Base-by-base conservation (phyloP, 257 asterid species). In the Gardenia jasminoides region DNA sequence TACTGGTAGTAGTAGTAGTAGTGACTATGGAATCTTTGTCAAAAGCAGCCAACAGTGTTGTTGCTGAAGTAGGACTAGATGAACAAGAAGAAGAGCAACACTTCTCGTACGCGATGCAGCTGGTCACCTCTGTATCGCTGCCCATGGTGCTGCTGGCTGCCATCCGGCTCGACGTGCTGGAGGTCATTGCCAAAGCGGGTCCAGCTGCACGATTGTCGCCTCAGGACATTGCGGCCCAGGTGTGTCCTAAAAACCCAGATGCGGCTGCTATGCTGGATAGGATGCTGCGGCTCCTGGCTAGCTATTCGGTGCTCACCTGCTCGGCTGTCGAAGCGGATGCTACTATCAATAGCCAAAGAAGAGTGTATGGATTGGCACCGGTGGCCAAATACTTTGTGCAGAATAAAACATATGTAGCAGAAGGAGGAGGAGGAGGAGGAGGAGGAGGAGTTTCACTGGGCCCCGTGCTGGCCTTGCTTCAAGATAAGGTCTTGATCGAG, bases 271-370 rank as follows among this genome's bases (percentile, higher is more conserved):
- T 80, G 84, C 74, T 85, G 4, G 91, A 85, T 54, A 47, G 83
- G 59, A 83, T 87, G 89, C 82, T 87, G 22, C 80, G 85, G 9
- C 75, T 85, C 24, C 80, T 87, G 43, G 86, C 89, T 39, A 67
- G 81, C 48, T 39, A 78, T 59, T 83, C 89, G 13, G 44, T 36
- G 41, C 41, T 36, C 41, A 36, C 41, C 41, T 36, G 41, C 41
- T 36, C 41, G 2, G 41, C 4, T 85, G 28, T 84, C 83, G 33
- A 77, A 83, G 48, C 81, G 80, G 41, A 36, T 36, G 41, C 41
- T 73, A 3, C 16, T 48, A 16, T 48, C 0, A 8, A 10, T 12
- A 48, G 56, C 56, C 56, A 48, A 48, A 16, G 56, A 43, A 43
- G 80, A 54, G 54, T 71, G 0, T 83, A 81, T 36, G 86, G 86